A percentile compares a stretch with the other conserved stretches of the same genome.
Evolutionary conservation across 441 rosid genomes (phyloP).

Genomic region (Populus hybrid): DNA sequence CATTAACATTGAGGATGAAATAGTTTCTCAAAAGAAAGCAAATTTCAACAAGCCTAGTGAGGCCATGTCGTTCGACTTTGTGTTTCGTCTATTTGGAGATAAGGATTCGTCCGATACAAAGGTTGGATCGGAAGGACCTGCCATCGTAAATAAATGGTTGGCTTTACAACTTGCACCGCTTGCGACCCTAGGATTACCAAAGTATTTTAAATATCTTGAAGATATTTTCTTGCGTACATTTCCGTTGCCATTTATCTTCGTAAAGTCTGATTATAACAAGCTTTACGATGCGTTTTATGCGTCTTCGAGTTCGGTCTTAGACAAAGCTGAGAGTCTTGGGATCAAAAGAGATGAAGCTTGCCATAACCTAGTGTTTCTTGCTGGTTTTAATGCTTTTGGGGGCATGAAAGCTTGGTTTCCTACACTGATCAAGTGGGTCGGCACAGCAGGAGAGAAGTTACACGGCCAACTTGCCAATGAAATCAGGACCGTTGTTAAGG

Average conservation of each 20-base stretch:
- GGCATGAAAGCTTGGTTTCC: constrained; percentile 53
- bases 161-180: constrained; percentile 57
- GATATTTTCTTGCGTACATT: constrained; percentile 47
- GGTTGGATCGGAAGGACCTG: constrained; percentile 51
- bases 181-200: constrained; percentile 45
- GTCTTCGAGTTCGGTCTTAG: constrained; percentile 33
- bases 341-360: constrained; percentile 58
- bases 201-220: constrained; percentile 29
- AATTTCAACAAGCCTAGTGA: constrained; percentile 32
- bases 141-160: constrained; percentile 49
- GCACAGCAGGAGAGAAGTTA: constrained; percentile 41
- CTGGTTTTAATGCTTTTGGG: constrained; percentile 63
- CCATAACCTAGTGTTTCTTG: constrained; percentile 57
- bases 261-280: constrained; percentile 45
- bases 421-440: constrained; percentile 47
- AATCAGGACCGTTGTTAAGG: constrained; percentile 43
- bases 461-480: constrained; percentile 50
- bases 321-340: constrained; percentile 49
- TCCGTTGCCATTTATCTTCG: constrained; percentile 42
- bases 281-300: constrained; percentile 51
- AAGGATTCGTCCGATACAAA: constrained; percentile 47
- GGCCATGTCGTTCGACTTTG: constrained; percentile 48
- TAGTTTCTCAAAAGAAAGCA: constrained; percentile 49
- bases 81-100: constrained; percentile 47
- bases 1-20: constrained; percentile 24